Base-by-base conservation (phyloP, 2,329 filamentous ascomycete genomes). In the Magnaporthiopsis rhizophila region DNA sequence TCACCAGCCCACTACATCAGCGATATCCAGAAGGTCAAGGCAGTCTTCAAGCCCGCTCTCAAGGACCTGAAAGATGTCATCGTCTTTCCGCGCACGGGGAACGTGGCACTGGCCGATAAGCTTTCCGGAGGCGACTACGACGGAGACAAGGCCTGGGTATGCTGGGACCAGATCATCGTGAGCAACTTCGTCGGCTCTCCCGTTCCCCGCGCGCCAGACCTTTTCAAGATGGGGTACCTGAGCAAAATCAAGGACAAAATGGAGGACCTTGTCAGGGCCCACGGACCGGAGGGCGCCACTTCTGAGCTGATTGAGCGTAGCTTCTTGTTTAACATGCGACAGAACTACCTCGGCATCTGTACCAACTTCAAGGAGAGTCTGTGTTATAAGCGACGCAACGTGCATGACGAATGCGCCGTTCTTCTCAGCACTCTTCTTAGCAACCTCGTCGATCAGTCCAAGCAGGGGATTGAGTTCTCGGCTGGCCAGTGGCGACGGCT, bases 81-180 rank as follows among this genome's bases (percentile, higher is more conserved):
- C 18, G 82, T 97, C 0, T 97, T 98, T 68, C 81, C 90, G 0
- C 80, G 79, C 0, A 83, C 82, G 65, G 89, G 89, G 0, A 71
- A 81, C 32, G 77, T 75, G 0, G 84, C 90, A 0, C 79, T 92
- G 0, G 91, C 90, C 0, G 83, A 86, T 11, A 87, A 88, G 69
- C 78, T 94, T 0, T 91, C 89, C 1, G 91, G 91, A 0, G 91
- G 91, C 0, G 91, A 94, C 70, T 94, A 92, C 67, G 90, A 94
- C 68, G 91, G 91, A 0, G 91, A 95, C 67, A 82, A 78, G n/a
- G 85, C 89, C 5, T 93, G 89, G 89, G 76, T 91, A 0, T 91
- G 88, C 69, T 94, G 89, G 88, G 89, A 93, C 34, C 76, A 79
- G 0, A 74, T 76, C 0, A 81, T 95, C 3, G 88, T 91, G 0